Evolutionary conservation across 2,329 filamentous ascomycete species (phyloP), one percentile per base, ranked within the genome.

Genomic region (Ceratocystis colombiana): DNA sequence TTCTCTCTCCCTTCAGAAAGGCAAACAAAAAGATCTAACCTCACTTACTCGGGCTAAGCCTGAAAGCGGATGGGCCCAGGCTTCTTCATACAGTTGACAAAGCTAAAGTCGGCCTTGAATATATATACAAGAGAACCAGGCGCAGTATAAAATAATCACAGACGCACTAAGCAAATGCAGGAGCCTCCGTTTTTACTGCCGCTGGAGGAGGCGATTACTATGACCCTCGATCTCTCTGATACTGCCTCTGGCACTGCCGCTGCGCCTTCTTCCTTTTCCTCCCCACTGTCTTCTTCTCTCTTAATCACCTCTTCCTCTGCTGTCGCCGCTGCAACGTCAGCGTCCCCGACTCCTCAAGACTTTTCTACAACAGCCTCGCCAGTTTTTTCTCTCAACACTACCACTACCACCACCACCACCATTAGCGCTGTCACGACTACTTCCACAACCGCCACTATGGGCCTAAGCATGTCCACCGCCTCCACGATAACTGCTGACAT

Each of bases 401-500:
- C 53, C 10, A 53, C 37, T 8, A 25, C 44, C 41, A 41, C 12
- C 30, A 33, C 30, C 30, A 33, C 30, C 37, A 15, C 37, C 37
- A 41, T 41, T 12, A 15, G 37, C 37, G 37, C 37, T 41, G 37
- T 12, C 37, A 41, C 37, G 37, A 15, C 37, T 41, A 15, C 44
- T 65, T 25, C 61, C 68, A 63, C 53, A 30, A 62, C 66, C 46
- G 63, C 64, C 30, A 68, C 68, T 68, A 68, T 72, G 57, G 71
- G 74, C 69, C 68, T 73, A n/a, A 68, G 73, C 22, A 71, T 74
- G 17, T 70, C 71, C 41, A 68, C 74, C 25, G 70, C 72, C 57
- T 70, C 73, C 28, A 70, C 72, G 17, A 69, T 73, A 44, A 66
- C 73, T 7, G 70, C 72, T n/a, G 68, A 72, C 33, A n/a, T 37